Evolutionary conservation across 768 basidiomycete species (phyloP), one percentile per base, ranked within the genome.

Genomic region (Pleurotus citrinopileatus): DNA sequence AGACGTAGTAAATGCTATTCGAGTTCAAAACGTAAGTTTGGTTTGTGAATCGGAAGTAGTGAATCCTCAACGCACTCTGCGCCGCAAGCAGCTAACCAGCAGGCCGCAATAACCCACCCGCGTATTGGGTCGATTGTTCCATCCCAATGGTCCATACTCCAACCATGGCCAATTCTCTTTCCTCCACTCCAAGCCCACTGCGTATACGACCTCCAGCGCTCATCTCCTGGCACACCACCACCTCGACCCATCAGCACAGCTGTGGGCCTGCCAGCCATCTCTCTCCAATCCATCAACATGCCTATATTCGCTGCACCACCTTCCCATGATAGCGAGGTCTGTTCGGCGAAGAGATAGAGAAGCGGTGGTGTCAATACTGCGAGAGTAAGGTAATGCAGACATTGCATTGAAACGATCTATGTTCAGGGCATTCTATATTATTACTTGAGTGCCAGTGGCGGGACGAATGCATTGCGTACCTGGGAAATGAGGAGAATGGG

Each of bases 351-450:
- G 19, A 86, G 42, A 19, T 77, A 66, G 22, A 98, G 82, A 23
- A 95, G 65, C 12, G 91, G 88, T 4, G 97, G 95, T 20, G 89
- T 75, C 56, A 97, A 73, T 55, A 97, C 57, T 22, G 87, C 84
- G 55, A 98, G 81, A 12, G 91, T 89, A 55, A 99, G 74, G 71
- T 99, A 98, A 73, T 98, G 97, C 28, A 98, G 71, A 0, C 93
- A 85, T 72, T 98, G 96, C 65, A 98, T 77, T 6, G 91, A 84
- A 57, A 99, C 82, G 61, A 99, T 98, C 93, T 99, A 19, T n/a
- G 19, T 13, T 13, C 2, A 34, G 32, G 3, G 19, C 10, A 15
- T n/a, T n/a, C n/a, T n/a, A n/a, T n/a, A n/a, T n/a, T n/a, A n/a
- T 40, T 13, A 15, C 12, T 40, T 7, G 5, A 40, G 15, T 7